Evolutionary conservation across 352 stramenopile genomes (phyloP), one percentile per base, ranked within the genome.

Genomic region (Phytophthora hibernalis): DNA sequence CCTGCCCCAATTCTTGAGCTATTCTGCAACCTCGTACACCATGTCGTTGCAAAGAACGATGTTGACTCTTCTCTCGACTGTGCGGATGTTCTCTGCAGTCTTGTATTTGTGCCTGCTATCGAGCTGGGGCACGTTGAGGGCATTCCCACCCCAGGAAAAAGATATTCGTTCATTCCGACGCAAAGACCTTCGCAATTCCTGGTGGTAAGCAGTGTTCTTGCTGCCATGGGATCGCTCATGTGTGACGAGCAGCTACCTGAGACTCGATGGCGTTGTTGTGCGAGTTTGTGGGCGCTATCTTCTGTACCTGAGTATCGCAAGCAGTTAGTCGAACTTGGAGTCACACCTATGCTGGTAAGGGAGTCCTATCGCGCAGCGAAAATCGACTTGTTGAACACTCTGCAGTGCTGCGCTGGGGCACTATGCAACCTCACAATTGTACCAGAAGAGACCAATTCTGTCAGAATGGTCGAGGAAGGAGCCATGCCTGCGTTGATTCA

Each of bases 401-500:
- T 91, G 15, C 68, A 84, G 21, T 89, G 80, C 47, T 95, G 84
- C 30, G 80, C 86, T 4, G 79, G 78, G 6, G 72, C 84, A 8
- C 58, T 95, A 0, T 81, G 78, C 49, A 90, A 89, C 49, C 75
- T 94, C 24, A 90, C 81, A 0, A 78, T 83, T 31, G 77, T 77
- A 1, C 59, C 72, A 0, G 45, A 54, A 48, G 62, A 61, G 21
- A 59, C 26, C 0, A 90, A 82, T 38, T 79, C 86, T 0, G 56
- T 68, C 1, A 78, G 57, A 21, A 94, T 94, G 86, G 80, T 94
- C 16, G 56, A 77, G 2, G 76, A 92, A 47, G 80, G 71, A 10
- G 83, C 81, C 2, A 82, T 93, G 18, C 79, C 79, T 31, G 86
- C 86, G 11, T 61, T 94, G 2, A 85, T 92, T 42, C 72, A 87